Base-by-base conservation (phyloP, 495 filamentous ascomycete species). In the Arthonia radiata region DNA sequence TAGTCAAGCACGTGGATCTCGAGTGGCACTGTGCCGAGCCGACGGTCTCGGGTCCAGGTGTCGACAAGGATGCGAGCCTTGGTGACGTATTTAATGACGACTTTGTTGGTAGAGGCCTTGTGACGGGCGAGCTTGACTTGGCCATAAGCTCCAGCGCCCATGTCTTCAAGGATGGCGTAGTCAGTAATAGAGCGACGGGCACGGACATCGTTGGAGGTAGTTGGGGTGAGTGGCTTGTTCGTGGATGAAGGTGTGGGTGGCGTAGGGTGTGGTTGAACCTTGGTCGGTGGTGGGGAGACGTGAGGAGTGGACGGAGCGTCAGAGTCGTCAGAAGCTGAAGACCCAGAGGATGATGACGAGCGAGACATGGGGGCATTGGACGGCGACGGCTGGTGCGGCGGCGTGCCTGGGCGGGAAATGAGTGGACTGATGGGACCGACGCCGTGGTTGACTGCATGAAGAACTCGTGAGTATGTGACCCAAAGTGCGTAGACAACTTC, bases 1-100 rank as follows among this genome's bases (percentile, higher is more conserved):
- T 82, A 99, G 44, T 99, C 79, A 6, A 99, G 57, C 23, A 94
- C 86, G 38, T 99, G 86, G 36, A 99, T 94, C 48, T 99, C 86
- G 30, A 99, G 54, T 1, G 86, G 86, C 2, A 99, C 86, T 1
- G 86, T 99, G n/a, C 86, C 86, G 4, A 99, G 64, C 16, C 75
- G 63, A 17, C 86, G 66, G 49, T 99, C 86, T 23, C 89, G 68
- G 17, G 83, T 93, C 86, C 86, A 99, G 0, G 86, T 99, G 49
- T 99, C 86, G 27, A 99, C 89, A 12, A 99, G 61, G 44, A 99
- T 99, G 18, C 83, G 70, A 34, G 75, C 68, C 45, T 99, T 99
- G 1, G 89, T 94, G 23, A 99, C 86, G 39, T 89, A 99, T 46
- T 99, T 99, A 28, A 99, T 56, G 3, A 99, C 86, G 28, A 89